Evolutionary conservation across 2,329 filamentous ascomycete genomes (phyloP).

Genomic region (Phialocephala subalpina): DNA sequence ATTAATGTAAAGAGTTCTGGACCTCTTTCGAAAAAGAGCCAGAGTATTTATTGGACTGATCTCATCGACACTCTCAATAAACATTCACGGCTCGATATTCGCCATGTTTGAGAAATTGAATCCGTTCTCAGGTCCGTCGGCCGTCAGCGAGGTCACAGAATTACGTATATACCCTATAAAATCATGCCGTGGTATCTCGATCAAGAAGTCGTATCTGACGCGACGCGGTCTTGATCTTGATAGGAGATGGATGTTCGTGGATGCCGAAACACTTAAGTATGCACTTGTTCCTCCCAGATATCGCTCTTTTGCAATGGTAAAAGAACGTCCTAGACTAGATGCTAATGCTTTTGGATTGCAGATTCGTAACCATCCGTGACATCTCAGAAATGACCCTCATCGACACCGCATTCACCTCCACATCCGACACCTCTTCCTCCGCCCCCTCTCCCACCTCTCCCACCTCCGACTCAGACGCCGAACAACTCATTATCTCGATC

Average conservation of each 20-base stretch:
- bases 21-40: no score
- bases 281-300: neutral
- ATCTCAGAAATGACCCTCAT: conserved; percentile 70
- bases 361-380: conserved; percentile 70
- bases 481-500: conserved; percentile 58
- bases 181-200: conserved; percentile 68
- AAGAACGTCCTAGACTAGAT: neutral
- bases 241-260: conserved; percentile 72
- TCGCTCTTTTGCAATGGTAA: neutral
- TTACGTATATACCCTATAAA: conserved; percentile 71
- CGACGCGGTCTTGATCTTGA: conserved; percentile 67
- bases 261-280: conserved; percentile 49
- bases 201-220: conserved; percentile 58
- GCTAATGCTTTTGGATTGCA: conserved; percentile 25
- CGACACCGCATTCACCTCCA: conserved; percentile 55
- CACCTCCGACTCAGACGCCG: conserved; percentile 43
- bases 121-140: conserved; percentile 25
- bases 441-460: conserved; percentile 7
- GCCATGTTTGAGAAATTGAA: conserved; percentile 26
- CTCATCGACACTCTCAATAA: no score
- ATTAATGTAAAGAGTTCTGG: no score
- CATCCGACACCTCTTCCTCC: conserved; percentile 9
- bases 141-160: conserved; percentile 30
- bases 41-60: no score
- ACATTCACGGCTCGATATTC: no score